phyloP scores from a whole-genome alignment of 169 alveolate species.

The Plasmodium gallinaceum region DNA sequence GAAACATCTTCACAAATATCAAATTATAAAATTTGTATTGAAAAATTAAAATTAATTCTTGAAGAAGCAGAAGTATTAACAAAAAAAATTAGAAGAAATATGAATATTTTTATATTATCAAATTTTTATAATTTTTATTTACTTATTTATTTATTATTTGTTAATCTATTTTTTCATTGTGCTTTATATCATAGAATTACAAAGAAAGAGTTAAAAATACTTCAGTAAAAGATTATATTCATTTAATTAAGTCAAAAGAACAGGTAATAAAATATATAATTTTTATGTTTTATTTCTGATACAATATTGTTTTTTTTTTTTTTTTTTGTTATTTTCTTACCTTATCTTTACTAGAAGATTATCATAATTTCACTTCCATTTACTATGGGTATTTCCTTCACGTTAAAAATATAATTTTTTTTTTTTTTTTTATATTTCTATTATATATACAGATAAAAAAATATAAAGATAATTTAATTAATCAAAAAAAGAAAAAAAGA shows the following conservation, averaged over 20 bases:
- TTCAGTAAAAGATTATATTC: conserved; percentile 32
- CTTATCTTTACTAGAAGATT: background rate
- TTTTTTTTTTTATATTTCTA: background rate
- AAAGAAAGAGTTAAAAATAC: conserved; percentile 45
- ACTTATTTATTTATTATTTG: too few species aligned
- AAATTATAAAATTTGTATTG: conserved; percentile 56
- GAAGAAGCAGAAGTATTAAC: conserved; percentile 57
- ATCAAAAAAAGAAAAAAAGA: conserved; percentile 39
- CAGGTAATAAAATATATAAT: conserved; percentile 27
- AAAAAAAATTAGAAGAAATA: background rate
- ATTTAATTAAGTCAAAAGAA: conserved; percentile 40
- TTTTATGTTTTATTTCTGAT: background rate
- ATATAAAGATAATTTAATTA: conserved; percentile 45
- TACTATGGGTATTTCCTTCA: background rate
- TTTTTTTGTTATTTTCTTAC: background rate
- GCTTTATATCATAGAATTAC: conserved; percentile 22
- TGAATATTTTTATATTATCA: too few species aligned
- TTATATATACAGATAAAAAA: conserved; percentile 23
- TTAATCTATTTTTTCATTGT: background rate
- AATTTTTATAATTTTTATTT: too few species aligned
- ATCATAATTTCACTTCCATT: background rate
- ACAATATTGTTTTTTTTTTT: background rate
- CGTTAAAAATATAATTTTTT: background rate
- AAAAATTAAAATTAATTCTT: conserved; percentile 33
- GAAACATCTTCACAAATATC: conserved; percentile 68